A percentile compares a stretch with the other conserved stretches of the same genome.
These are phyloP conservation scores for Atractiella rhizophila DNA, from an alignment of 768 basidiomycete species.

Conservation along the genomic window DNA sequence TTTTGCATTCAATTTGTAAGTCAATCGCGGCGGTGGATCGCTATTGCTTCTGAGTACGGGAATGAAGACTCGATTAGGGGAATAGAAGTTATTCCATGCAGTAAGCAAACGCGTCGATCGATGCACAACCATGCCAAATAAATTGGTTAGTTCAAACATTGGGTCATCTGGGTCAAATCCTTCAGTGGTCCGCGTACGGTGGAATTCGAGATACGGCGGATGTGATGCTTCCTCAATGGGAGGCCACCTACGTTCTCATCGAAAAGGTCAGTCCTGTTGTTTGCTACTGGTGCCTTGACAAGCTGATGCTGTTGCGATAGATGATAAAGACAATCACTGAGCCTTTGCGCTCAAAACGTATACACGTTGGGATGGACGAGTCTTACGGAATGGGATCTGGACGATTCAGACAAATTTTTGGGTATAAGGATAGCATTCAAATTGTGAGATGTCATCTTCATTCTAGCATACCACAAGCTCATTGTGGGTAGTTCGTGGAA, in stretches of 20 bases:
- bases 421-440: constrained; percentile 12
- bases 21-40: too few relatives aligned
- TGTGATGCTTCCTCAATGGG: constrained; percentile 9
- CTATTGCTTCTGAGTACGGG: too few relatives aligned
- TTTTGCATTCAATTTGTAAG: constrained; percentile 12
- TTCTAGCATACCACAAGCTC: not conserved
- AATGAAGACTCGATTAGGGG: constrained; percentile 6
- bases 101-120: not conserved
- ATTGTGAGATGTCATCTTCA: not conserved
- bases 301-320: not conserved
- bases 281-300: not conserved
- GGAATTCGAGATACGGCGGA: constrained; percentile 13
- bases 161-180: constrained; percentile 16
- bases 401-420: constrained; percentile 9
- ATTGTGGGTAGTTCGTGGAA: constrained; percentile 7
- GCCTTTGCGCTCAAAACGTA: constrained; percentile 7
- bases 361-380: constrained; percentile 16
- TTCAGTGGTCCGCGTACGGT: constrained; percentile 14
- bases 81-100: constrained; percentile 13
- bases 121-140: constrained; percentile 1
- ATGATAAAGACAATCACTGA: constrained; percentile 13
- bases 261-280: constrained; percentile 6
- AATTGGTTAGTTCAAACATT: too few relatives aligned
- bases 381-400: constrained; percentile 14
- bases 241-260: constrained; percentile 14